Evolutionary conservation across 495 filamentous ascomycete species (phyloP).

Genomic region (Podospora australis): DNA sequence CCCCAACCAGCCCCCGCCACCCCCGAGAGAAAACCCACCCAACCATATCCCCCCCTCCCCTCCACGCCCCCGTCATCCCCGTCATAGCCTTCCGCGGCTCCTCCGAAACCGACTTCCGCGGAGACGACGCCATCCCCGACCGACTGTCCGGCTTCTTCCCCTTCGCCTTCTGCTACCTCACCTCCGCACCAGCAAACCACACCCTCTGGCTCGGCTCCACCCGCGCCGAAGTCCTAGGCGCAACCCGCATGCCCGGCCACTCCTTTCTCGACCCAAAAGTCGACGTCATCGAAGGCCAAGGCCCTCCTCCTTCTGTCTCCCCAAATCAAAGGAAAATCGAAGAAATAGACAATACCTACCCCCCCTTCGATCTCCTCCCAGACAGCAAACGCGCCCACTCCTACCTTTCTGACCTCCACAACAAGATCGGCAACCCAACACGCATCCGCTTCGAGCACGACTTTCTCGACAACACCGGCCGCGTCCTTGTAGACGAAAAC

Average conservation of each 20-base stretch:
- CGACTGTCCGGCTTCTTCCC: slow-evolving; percentile 40
- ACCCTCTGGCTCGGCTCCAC: slow-evolving; percentile 37
- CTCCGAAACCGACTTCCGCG: neutral
- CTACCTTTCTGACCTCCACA: neutral
- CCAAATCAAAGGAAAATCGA: no score
- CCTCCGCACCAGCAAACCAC: slow-evolving; percentile 31
- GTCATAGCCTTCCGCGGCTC: slow-evolving; percentile 23
- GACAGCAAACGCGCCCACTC: neutral
- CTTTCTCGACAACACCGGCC: slow-evolving; percentile 4
- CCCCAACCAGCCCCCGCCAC: neutral
- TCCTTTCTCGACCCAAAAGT: slow-evolving; percentile 14
- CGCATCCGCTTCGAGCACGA: slow-evolving; percentile 21
- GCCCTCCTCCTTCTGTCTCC: no score
- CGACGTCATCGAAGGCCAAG: no score
- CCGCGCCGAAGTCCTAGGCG: slow-evolving; percentile 39
- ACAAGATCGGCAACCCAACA: slow-evolving; percentile 2
- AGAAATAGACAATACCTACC: neutral
- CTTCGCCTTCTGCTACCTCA: slow-evolving; percentile 35
- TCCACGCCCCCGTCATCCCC: slow-evolving; percentile 23
- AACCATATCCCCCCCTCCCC: slow-evolving; percentile 11
- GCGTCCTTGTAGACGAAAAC: slow-evolving; percentile 13
- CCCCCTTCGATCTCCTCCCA: neutral
- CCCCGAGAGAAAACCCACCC: neutral
- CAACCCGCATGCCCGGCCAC: slow-evolving; percentile 34
- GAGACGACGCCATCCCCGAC: slow-evolving; percentile 1